Conservation (phyloP, 495 filamentous ascomycete species). For the Penicillium waksmanii region DNA sequence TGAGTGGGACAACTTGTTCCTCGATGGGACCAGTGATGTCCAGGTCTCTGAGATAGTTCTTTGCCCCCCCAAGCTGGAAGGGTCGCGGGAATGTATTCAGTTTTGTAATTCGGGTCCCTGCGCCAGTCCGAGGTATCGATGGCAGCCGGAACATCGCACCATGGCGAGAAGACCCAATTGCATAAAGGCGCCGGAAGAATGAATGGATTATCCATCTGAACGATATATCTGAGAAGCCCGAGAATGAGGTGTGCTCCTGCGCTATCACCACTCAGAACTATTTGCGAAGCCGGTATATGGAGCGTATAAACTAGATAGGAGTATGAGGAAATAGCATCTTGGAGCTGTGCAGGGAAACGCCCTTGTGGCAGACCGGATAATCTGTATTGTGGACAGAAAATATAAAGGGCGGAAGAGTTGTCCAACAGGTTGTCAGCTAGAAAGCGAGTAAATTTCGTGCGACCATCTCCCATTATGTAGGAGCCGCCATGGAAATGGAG, state of each 20-base stretch:
- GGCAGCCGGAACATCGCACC: constrained; percentile 32
- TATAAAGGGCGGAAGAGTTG: constrained; percentile 24
- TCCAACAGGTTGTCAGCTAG: constrained; percentile 41
- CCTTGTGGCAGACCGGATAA: constrained; percentile 34
- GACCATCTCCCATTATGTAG: constrained; percentile 23
- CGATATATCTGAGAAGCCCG: constrained; percentile 39
- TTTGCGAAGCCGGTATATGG: constrained; percentile 32
- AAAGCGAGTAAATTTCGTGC: constrained; percentile 24
- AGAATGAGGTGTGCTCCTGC: constrained; percentile 47
- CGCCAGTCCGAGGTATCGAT: constrained; percentile 14
- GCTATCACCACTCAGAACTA: constrained; percentile 50
- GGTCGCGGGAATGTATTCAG: constrained; percentile 37
- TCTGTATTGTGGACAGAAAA: constrained; percentile 43
- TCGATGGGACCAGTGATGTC: constrained; percentile 19
- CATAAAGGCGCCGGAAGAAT: constrained; percentile 27
- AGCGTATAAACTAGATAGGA: constrained; percentile 38
- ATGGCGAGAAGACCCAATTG: constrained; percentile 43
- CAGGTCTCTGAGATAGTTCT: constrained; percentile 28
- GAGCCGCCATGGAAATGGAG: constrained; percentile 35
- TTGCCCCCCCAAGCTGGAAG: constrained; percentile 43
- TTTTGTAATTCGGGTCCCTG: constrained; percentile 35
- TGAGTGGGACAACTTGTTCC: constrained; percentile 37
- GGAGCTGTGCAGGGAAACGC: constrained; percentile 49
- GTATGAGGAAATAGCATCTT: constrained; percentile 50
- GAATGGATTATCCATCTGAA: constrained; percentile 10